A percentile compares a stretch with the other conserved stretches of the same genome.
These are phyloP conservation scores for Leccinum fibrillosum DNA, from an alignment of 768 basidiomycete genomes.

Conservation along the genomic window DNA sequence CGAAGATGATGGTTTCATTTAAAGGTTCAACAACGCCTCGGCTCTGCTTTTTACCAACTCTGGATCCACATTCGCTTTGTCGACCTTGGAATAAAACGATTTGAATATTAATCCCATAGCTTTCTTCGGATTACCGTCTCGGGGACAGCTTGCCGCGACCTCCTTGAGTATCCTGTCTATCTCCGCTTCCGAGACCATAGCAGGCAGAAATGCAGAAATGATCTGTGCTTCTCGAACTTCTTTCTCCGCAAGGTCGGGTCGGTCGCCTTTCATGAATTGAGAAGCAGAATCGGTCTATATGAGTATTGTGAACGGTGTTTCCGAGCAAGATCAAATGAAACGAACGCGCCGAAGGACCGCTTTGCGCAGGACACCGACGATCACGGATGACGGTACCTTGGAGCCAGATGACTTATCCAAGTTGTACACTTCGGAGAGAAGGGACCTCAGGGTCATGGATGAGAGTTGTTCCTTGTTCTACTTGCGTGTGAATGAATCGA, in stretches of 20 bases:
- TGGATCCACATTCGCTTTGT: slow-evolving; percentile 56
- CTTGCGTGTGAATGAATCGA: slow-evolving; percentile 1
- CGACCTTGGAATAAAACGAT: slow-evolving; percentile 58
- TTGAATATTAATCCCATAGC: slow-evolving; percentile 53
- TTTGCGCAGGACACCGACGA: slow-evolving; percentile 55
- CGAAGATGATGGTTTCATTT: neutral
- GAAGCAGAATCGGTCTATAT: slow-evolving; percentile 55
- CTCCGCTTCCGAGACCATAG: slow-evolving; percentile 52
- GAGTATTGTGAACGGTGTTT: slow-evolving; percentile 6
- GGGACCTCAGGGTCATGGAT: slow-evolving; percentile 61
- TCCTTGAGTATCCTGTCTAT: slow-evolving; percentile 51
- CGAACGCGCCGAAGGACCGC: slow-evolving; percentile 58
- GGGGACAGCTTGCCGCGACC: slow-evolving; percentile 32
- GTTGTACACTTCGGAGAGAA: slow-evolving; percentile 66
- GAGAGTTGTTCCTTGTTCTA: slow-evolving; percentile 56
- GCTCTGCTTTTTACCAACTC: slow-evolving; percentile 54
- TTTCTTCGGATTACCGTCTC: slow-evolving; percentile 19
- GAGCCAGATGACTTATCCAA: slow-evolving; percentile 55
- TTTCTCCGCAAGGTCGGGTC: slow-evolving; percentile 62
- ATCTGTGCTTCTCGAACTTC: slow-evolving; percentile 57
- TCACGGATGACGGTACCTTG: slow-evolving; percentile 44
- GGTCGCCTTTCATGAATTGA: slow-evolving; percentile 54
- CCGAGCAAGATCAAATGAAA: slow-evolving; percentile 5
- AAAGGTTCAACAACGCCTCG: slow-evolving; percentile 34
- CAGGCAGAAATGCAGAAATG: slow-evolving; percentile 55